A percentile compares a stretch with the other conserved stretches of the same genome.
Conservation (phyloP, 2,329 filamentous ascomycete genomes). For the Sphaerostilbella broomeana region DNA sequence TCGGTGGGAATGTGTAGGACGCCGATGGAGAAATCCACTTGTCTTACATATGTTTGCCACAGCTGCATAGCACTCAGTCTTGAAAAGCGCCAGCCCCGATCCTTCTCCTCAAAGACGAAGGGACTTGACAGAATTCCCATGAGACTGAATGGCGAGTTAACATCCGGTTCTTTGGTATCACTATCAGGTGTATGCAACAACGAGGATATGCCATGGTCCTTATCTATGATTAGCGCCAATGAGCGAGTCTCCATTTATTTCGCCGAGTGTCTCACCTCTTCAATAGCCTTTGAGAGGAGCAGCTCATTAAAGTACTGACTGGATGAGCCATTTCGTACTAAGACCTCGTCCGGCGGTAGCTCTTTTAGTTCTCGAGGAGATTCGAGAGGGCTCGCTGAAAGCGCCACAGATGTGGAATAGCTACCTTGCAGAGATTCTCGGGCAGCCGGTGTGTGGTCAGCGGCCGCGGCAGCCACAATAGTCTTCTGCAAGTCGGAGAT, state of each 20-base stretch:
- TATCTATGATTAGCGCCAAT: not conserved
- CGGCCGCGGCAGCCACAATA: slow-evolving; percentile 16
- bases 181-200: slow-evolving; percentile 10
- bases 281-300: slow-evolving; percentile 29
- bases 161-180: slow-evolving; percentile 6
- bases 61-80: slow-evolving; percentile 23
- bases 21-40: slow-evolving; percentile 25
- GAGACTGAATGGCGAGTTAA: slow-evolving; percentile 24
- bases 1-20: slow-evolving; percentile 25
- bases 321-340: slow-evolving; percentile 26
- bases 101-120: slow-evolving; percentile 12
- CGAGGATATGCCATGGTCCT: slow-evolving; percentile 14
- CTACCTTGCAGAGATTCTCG: not conserved
- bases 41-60: slow-evolving; percentile 25
- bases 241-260: not conserved
- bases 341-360: slow-evolving; percentile 19
- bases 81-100: slow-evolving; percentile 20
- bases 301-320: slow-evolving; percentile 34
- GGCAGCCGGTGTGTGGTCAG: slow-evolving; percentile 3
- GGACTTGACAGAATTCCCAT: slow-evolving; percentile 28
- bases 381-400: slow-evolving; percentile 9
- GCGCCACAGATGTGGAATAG: not conserved
- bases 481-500: slow-evolving; percentile 30
- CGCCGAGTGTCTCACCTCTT: slow-evolving; percentile 21
- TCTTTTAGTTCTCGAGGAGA: slow-evolving; percentile 4